Evolutionary conservation across 176 grass and related monocot species (phyloP).

Genomic region (Triticum timopheevii): DNA sequence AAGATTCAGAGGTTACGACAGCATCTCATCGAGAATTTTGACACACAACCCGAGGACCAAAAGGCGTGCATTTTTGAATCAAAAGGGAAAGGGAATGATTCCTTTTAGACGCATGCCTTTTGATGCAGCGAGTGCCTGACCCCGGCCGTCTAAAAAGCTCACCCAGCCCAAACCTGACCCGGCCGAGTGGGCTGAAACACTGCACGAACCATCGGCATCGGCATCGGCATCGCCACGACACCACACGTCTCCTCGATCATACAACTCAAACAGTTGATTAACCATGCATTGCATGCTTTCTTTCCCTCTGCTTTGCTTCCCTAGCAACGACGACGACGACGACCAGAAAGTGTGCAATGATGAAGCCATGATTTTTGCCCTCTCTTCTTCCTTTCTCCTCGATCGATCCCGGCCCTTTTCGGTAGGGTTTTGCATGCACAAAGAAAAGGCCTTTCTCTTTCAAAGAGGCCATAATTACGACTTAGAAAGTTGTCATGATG

Average conservation of each 20-base stretch:
- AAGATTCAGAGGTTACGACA: slow-evolving; percentile 25
- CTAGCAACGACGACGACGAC: background rate
- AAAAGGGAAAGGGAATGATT: slow-evolving; percentile 55
- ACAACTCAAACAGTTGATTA: slow-evolving; percentile 6
- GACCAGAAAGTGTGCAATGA: slow-evolving; percentile 41
- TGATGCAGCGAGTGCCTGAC: slow-evolving; percentile 34
- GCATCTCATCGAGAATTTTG: slow-evolving; percentile 31
- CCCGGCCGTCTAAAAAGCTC: slow-evolving; percentile 42
- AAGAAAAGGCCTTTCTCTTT: background rate
- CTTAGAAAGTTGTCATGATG: slow-evolving; percentile 52
- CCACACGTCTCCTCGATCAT: slow-evolving; percentile 22
- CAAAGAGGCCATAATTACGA: slow-evolving; percentile 24
- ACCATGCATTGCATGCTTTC: background rate
- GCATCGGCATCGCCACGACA: background rate
- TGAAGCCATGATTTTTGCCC: slow-evolving; percentile 40
- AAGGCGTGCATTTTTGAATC: slow-evolving; percentile 31
- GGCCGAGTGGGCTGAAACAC: slow-evolving; percentile 1
- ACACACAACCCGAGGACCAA: slow-evolving; percentile 28
- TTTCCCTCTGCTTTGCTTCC: slow-evolving; percentile 10
- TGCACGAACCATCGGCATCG: slow-evolving; percentile 8
- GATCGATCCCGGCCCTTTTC: slow-evolving; percentile 5
- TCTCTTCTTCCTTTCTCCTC: background rate
- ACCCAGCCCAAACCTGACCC: slow-evolving; percentile 3
- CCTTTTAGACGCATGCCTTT: slow-evolving; percentile 56
- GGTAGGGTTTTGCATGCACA: slow-evolving; percentile 31